Evolutionary conservation across 371 early-diverging fungal species (phyloP).

Genomic region (Mortierella sp.): DNA sequence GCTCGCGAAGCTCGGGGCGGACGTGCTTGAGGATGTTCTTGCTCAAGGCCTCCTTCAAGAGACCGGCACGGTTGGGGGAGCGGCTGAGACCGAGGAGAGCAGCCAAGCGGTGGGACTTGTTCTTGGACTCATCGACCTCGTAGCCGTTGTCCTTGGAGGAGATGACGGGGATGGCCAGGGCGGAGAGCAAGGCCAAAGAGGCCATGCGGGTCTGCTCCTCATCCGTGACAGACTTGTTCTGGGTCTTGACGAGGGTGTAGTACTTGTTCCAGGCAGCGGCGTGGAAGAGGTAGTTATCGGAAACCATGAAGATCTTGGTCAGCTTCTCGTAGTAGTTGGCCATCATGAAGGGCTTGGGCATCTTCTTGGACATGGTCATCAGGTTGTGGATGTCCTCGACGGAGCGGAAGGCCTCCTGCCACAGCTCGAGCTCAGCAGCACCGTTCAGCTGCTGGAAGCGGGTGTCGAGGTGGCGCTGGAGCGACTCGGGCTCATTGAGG

Average conservation of each 20-base stretch:
- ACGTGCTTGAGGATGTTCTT: conserved; percentile 89
- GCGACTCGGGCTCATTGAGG: conserved; percentile 94
- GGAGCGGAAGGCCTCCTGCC: conserved; percentile 98
- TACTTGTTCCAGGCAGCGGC: conserved; percentile 97
- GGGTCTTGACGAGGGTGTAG: conserved; percentile 81
- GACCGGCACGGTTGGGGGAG: conserved; percentile 90
- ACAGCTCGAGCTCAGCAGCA: conserved; percentile 95
- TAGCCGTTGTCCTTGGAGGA: conserved; percentile 80
- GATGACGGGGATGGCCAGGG: conserved; percentile 91
- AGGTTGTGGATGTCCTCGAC: conserved; percentile 97
- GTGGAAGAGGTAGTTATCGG: conserved; percentile 97
- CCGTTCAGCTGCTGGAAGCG: conserved; percentile 96
- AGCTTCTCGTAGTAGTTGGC: conserved; percentile 98
- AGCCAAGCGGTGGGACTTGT: conserved; percentile 87
- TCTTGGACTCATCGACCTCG: conserved; percentile 89
- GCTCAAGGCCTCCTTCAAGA: conserved; percentile 90
- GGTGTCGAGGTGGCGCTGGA: conserved; percentile 95
- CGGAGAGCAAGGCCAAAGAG: conserved; percentile 90
- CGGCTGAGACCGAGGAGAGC: conserved; percentile 86
- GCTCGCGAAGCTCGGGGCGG: conserved; percentile 88
- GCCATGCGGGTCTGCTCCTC: conserved; percentile 88
- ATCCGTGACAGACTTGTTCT: conserved; percentile 76
- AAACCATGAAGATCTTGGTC: conserved; percentile 94
- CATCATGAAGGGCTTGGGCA: conserved; percentile 94
- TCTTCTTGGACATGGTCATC: conserved; percentile 89